Conservation (phyloP, 208 protist genomes). For the Phytomonas sp. region DNA sequence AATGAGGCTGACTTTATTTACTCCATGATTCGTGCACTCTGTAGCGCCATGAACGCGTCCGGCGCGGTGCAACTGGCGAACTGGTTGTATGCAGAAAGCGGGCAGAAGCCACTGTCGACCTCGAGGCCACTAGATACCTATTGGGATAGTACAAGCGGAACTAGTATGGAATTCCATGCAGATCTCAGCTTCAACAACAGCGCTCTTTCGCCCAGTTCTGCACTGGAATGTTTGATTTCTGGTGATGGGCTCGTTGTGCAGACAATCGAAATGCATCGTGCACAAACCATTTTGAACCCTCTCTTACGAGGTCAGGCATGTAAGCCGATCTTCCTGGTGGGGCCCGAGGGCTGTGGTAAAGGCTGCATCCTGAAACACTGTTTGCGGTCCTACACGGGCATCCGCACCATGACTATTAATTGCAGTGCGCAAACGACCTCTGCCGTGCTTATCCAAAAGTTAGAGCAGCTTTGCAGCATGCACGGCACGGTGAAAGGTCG, state of each 20-base stretch:
- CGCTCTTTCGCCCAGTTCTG: slow-evolving; percentile 27
- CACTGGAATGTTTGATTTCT: slow-evolving; percentile 46
- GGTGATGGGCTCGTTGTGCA: slow-evolving; percentile 54
- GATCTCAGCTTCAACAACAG: slow-evolving; percentile 14
- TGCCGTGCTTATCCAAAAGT: slow-evolving; percentile 92
- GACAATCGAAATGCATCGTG: slow-evolving; percentile 91
- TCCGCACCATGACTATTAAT: slow-evolving; percentile 84
- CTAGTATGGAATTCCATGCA: slow-evolving; percentile 52
- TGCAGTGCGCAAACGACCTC: slow-evolving; percentile 94
- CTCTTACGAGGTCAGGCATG: slow-evolving; percentile 57
- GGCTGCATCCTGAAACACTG: slow-evolving; percentile 73
- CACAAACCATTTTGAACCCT: slow-evolving; percentile 71
- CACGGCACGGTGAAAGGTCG: slow-evolving; percentile 82
- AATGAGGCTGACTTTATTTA: slow-evolving; percentile 73
- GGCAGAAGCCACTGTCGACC: slow-evolving; percentile 60
- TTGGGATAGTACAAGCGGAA: slow-evolving; percentile 40
- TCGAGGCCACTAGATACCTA: slow-evolving; percentile 86
- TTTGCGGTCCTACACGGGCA: slow-evolving; percentile 37
- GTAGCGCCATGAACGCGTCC: slow-evolving; percentile 36
- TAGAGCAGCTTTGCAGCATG: slow-evolving; percentile 88
- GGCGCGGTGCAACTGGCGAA: slow-evolving; percentile 59
- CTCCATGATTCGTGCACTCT: slow-evolving; percentile 54
- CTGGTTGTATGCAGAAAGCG: slow-evolving; percentile 75
- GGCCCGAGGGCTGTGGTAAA: slow-evolving; percentile 96
- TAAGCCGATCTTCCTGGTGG: slow-evolving; percentile 93